Conservation (phyloP, 31 red algal species). For the Odonthalia washingtoniensis region DNA sequence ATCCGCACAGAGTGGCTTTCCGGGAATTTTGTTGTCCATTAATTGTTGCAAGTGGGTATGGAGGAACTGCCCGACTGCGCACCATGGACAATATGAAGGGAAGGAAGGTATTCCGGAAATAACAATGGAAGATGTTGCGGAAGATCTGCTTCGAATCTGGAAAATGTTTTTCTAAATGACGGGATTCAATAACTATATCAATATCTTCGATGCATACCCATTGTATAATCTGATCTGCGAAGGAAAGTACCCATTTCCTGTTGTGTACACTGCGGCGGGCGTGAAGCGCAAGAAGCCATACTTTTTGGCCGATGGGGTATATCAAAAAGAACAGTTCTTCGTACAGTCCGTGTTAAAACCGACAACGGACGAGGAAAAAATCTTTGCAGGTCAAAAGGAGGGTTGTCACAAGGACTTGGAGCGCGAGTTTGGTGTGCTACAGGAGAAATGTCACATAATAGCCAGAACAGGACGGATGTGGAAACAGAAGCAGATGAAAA, state of each 20-base stretch:
- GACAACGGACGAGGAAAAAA: background rate
- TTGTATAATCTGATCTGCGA: too few species aligned
- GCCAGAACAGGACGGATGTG: background rate
- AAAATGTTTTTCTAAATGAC: slow-evolving; percentile 41
- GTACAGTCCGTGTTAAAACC: slow-evolving; percentile 9
- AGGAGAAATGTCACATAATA: slow-evolving; percentile 18
- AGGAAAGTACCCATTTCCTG: too few species aligned
- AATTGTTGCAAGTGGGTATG: slow-evolving; percentile 19
- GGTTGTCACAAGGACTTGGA: slow-evolving; percentile 1
- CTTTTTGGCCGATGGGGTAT: slow-evolving; percentile 32
- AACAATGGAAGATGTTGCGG: slow-evolving; percentile 34
- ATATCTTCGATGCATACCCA: slow-evolving; percentile 28
- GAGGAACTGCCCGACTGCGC: slow-evolving; percentile 9
- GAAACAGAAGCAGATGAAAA: background rate
- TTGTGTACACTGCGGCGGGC: too few species aligned
- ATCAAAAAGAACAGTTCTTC: slow-evolving; percentile 30
- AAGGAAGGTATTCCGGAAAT: slow-evolving; percentile 16
- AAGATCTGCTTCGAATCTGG: slow-evolving; percentile 42
- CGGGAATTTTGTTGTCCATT: background rate
- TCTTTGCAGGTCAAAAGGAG: background rate
- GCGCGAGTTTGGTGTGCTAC: slow-evolving; percentile 12
- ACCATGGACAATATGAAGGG: slow-evolving; percentile 19
- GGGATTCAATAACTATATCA: slow-evolving; percentile 29
- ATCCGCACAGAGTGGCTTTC: background rate
- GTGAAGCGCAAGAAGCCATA: too few species aligned